Evolutionary conservation across 2,329 filamentous ascomycete species (phyloP).

Genomic region (Atkinsonella texensis): DNA sequence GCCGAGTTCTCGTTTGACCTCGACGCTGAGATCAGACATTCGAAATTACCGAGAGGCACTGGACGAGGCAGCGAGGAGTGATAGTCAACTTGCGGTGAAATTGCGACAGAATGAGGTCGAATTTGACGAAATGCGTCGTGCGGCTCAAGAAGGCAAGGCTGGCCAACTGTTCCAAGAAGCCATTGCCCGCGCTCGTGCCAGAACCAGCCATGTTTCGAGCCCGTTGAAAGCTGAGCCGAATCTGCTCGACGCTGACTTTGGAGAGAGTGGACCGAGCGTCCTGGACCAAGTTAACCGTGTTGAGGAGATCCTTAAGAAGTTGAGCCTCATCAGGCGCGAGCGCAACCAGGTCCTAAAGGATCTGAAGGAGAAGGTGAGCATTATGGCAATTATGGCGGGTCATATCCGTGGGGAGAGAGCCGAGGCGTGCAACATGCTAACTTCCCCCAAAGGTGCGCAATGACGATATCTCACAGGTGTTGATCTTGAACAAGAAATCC

Average conservation of each 20-base stretch:
- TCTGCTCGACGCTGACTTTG: conserved; percentile 84
- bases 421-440: background rate
- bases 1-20: conserved; percentile 79
- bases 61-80: conserved; percentile 79
- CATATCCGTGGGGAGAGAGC: too few species aligned
- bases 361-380: conserved; percentile 82
- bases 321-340: conserved; percentile 87
- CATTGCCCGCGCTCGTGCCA: conserved; percentile 64
- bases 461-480: conserved; percentile 93
- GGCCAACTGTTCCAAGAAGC: conserved; percentile 83
- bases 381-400: too few species aligned
- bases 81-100: conserved; percentile 71
- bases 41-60: conserved; percentile 79
- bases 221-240: conserved; percentile 57
- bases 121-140: conserved; percentile 90
- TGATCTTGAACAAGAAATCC: conserved; percentile 96
- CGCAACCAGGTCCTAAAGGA: conserved; percentile 88
- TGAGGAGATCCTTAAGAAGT: conserved; percentile 79
- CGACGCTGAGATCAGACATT: conserved; percentile 77
- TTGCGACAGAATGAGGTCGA: conserved; percentile 76
- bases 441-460: conserved; percentile 58
- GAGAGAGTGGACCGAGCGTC: conserved; percentile 67
- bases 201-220: conserved; percentile 47
- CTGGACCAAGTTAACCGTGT: conserved; percentile 81
- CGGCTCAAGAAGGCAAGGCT: conserved; percentile 74